Percentiles rank a stretch among this genome's conserved stretches.
phyloP scores from a whole-genome alignment of 169 alveolate genomes.

The Plasmodium gonderi region DNA sequence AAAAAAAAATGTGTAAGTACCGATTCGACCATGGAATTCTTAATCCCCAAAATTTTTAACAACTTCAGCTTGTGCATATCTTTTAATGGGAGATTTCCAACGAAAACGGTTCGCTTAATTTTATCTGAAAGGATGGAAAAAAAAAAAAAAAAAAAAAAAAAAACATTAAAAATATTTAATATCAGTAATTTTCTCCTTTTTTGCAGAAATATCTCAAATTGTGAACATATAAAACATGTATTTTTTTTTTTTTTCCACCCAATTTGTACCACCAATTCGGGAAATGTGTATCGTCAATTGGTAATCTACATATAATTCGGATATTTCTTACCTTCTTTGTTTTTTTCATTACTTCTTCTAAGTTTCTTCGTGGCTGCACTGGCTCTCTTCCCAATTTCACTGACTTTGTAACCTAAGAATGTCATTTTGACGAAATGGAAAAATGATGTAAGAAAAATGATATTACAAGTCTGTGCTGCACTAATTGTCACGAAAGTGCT shows the following conservation, averaged over 20 bases:
- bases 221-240: not conserved
- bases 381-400: no score
- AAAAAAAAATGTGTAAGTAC: not conserved
- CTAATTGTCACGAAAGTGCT: no score
- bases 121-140: not conserved
- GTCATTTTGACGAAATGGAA: no score
- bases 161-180: not conserved
- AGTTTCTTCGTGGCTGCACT: no score
- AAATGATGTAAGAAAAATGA: no score
- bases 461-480: no score
- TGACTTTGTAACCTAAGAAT: no score
- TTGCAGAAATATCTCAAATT: not conserved
- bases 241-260: not conserved
- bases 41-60: slow-evolving; percentile 2
- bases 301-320: no score
- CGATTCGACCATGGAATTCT: slow-evolving; percentile 43
- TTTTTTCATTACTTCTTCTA: no score
- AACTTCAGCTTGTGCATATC: not conserved
- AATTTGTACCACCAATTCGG: no score
- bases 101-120: slow-evolving; percentile 40
- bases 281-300: no score
- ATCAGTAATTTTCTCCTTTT: not conserved
- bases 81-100: slow-evolving; percentile 42
- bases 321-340: no score
- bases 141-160: not conserved